Evolutionary conservation across 805 yeast genomes (phyloP).

Genomic region (Debaryomyces maramus): DNA sequence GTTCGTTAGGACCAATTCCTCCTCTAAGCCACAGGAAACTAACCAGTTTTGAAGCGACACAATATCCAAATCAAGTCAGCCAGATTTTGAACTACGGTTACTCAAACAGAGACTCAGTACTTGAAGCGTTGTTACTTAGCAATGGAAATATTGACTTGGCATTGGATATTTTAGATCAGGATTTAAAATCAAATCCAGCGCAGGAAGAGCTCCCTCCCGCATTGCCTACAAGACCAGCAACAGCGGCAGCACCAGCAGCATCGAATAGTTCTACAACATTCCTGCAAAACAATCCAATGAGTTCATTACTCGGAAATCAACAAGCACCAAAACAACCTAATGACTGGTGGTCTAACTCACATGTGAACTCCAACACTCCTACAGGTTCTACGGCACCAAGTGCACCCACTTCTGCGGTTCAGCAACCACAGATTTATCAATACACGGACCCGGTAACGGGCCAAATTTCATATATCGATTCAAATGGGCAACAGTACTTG

Average conservation of each 20-base stretch:
- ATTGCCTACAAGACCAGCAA: slow-evolving; percentile 40
- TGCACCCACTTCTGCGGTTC: slow-evolving; percentile 20
- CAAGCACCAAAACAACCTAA: slow-evolving; percentile 10
- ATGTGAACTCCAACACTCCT: slow-evolving; percentile 5
- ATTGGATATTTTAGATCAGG: slow-evolving; percentile 52
- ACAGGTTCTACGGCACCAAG: slow-evolving; percentile 29
- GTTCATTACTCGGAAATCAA: slow-evolving; percentile 9
- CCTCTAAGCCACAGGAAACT: slow-evolving; percentile 50
- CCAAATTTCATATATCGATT: slow-evolving; percentile 62
- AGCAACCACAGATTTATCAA: slow-evolving; percentile 56
- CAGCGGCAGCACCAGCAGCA: too few relatives aligned
- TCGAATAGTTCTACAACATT: slow-evolving; percentile 21
- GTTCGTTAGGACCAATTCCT: slow-evolving; percentile 28
- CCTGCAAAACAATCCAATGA: slow-evolving; percentile 32
- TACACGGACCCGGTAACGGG: slow-evolving; percentile 75
- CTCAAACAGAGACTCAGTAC: slow-evolving; percentile 52
- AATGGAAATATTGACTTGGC: slow-evolving; percentile 64
- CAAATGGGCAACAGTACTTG: slow-evolving; percentile 63
- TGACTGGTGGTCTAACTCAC: slow-evolving; percentile 35
- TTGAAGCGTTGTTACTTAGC: slow-evolving; percentile 62
- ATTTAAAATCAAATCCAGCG: slow-evolving; percentile 32
- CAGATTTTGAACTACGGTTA: slow-evolving; percentile 54
- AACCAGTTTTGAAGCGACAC: slow-evolving; percentile 52
- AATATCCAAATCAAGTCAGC: slow-evolving; percentile 50
- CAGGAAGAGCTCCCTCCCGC: slow-evolving; percentile 49